Percentiles rank a stretch among this genome's conserved stretches.
phyloP scores from a whole-genome alignment of 2,329 filamentous ascomycete genomes.

The Neofusicoccum parvum region DNA sequence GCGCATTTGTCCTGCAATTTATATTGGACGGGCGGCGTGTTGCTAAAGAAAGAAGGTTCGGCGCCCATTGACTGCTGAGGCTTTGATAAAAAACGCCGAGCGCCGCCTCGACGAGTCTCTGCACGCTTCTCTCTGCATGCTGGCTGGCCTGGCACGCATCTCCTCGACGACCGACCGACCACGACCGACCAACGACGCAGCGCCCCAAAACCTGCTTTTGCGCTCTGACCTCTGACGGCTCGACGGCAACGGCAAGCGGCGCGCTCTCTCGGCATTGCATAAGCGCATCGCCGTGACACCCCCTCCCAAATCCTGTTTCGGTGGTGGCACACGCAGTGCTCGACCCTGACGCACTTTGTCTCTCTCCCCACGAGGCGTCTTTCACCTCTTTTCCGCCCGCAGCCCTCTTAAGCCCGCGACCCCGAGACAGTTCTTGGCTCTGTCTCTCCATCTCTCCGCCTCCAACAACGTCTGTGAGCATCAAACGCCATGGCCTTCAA shows the following conservation, averaged over 20 bases:
- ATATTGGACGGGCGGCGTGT: too few species aligned
- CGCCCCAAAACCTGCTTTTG: background rate
- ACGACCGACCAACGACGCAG: too few species aligned
- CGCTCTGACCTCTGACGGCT: too few species aligned
- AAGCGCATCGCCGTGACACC: background rate
- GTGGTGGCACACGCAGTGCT: background rate
- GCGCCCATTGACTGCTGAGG: too few species aligned
- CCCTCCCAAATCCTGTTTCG: conserved; percentile 15
- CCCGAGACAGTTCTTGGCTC: too few species aligned
- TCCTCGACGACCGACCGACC: background rate
- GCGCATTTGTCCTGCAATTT: background rate
- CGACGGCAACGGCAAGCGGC: background rate
- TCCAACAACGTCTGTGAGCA: too few species aligned
- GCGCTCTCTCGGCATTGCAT: background rate
- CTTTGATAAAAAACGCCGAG: conserved; percentile 3
- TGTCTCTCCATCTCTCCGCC: too few species aligned
- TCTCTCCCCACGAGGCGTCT: background rate
- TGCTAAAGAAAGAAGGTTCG: too few species aligned
- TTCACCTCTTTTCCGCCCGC: background rate
- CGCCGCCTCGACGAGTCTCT: background rate
- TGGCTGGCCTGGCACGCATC: conserved; percentile 10
- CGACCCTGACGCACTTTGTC: conserved; percentile 15
- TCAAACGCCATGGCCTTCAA: conserved; percentile 51
- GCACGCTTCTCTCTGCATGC: background rate
- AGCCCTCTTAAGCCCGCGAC: background rate